Conservation (phyloP, 768 basidiomycete species). For the Filobasidium floriforme region DNA sequence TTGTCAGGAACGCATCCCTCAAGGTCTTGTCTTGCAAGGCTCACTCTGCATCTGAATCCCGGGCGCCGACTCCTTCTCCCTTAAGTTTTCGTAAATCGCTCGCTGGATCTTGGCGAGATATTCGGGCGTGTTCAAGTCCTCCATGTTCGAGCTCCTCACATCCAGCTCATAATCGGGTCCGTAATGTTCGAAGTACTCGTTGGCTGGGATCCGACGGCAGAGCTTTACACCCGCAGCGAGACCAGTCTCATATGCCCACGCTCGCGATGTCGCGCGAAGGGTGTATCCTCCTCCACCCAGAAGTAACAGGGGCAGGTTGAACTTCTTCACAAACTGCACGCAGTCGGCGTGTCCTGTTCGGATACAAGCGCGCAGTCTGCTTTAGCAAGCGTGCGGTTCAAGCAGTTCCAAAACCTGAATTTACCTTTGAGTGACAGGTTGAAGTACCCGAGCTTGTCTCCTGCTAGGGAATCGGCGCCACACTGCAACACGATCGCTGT, state of each 20-base stretch:
- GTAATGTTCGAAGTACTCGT: slow-evolving; percentile 99
- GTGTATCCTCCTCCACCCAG: slow-evolving; percentile 98
- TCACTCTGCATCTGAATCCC: slow-evolving; percentile 83
- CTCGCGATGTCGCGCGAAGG: slow-evolving; percentile 91
- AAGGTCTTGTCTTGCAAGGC: slow-evolving; percentile 22
- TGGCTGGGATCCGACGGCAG: slow-evolving; percentile 63
- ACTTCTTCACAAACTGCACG: slow-evolving; percentile 92
- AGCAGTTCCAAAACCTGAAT: neutral
- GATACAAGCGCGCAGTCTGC: too few relatives aligned
- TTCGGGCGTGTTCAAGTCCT: slow-evolving; percentile 85
- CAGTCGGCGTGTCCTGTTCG: slow-evolving; percentile 84
- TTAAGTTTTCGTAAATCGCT: slow-evolving; percentile 83
- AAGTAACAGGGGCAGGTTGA: slow-evolving; percentile 84
- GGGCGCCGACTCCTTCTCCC: slow-evolving; percentile 78
- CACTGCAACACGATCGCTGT: slow-evolving; percentile 86
- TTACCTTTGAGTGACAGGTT: slow-evolving; percentile 89
- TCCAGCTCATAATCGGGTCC: slow-evolving; percentile 95
- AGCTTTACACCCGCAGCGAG: slow-evolving; percentile 95
- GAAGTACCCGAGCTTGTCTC: slow-evolving; percentile 92
- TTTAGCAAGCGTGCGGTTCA: neutral
- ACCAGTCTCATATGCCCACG: slow-evolving; percentile 98
- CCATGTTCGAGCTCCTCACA: slow-evolving; percentile 87
- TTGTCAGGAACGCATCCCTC: neutral
- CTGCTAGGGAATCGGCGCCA: slow-evolving; percentile 88
- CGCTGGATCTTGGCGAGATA: slow-evolving; percentile 89